Conservation (phyloP, 1,139 yeast species). For the Candida buenavistaensis region DNA sequence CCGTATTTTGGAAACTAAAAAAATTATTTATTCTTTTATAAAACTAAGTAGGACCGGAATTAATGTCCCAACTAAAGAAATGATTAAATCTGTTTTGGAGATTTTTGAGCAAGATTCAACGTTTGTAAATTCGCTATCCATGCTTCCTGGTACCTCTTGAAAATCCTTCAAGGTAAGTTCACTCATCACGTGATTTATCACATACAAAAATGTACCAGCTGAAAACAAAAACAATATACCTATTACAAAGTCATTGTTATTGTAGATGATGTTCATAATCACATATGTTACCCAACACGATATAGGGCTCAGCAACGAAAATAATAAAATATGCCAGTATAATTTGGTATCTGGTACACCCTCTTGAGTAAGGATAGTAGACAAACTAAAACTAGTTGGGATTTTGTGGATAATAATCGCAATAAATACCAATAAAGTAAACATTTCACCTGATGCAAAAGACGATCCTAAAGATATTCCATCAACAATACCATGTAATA, state of each 20-base stretch:
- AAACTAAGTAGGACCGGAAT: conserved; percentile 18
- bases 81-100: conserved; percentile 11
- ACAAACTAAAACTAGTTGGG: conserved; percentile 73
- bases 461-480: conserved; percentile 76
- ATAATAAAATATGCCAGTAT: conserved; percentile 42
- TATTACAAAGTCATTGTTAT: conserved; percentile 40
- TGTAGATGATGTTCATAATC: conserved; percentile 30
- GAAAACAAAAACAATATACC: conserved; percentile 58
- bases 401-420: conserved; percentile 72
- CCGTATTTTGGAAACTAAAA: conserved; percentile 9
- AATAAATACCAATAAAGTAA: conserved; percentile 52
- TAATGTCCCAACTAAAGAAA: conserved; percentile 17
- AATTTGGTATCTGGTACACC: conserved; percentile 29
- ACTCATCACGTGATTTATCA: conserved; percentile 63
- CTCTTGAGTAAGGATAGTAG: conserved; percentile 53
- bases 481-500: conserved; percentile 69
- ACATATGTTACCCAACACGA: conserved; percentile 49
- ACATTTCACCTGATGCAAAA: conserved; percentile 43
- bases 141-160: conserved; percentile 11
- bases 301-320: conserved; percentile 55
- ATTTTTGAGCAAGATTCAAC: conserved; percentile 6
- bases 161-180: conserved; percentile 19
- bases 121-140: conserved; percentile 12
- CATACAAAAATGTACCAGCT: conserved; percentile 74
- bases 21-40: conserved; percentile 11